Percentiles rank a stretch among this genome's conserved stretches.
Conservation (phyloP, 768 basidiomycete species). For the Suillus plorans region DNA sequence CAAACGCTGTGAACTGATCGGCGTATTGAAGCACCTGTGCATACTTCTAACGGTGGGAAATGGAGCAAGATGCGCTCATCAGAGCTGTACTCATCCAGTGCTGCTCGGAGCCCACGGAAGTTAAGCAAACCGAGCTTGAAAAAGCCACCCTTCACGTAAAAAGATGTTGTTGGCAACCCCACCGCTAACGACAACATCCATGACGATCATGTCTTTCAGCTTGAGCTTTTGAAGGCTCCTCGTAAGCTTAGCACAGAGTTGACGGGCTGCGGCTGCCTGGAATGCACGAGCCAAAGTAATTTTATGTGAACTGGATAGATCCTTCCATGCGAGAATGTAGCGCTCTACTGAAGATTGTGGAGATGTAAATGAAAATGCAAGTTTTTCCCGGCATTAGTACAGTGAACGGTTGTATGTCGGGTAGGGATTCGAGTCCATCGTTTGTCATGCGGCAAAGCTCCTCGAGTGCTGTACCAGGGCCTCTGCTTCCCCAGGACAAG, state of each 20-base stretch:
- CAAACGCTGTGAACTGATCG: background rate
- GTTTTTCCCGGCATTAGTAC: slow-evolving; percentile 47
- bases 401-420: slow-evolving; percentile 40
- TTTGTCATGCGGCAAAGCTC: slow-evolving; percentile 48
- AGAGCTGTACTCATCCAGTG: slow-evolving; percentile 27
- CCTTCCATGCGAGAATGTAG: slow-evolving; percentile 44
- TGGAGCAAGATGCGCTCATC: slow-evolving; percentile 43
- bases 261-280: slow-evolving; percentile 67
- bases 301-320: slow-evolving; percentile 26
- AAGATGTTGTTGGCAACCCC: slow-evolving; percentile 88
- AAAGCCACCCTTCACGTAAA: slow-evolving; percentile 62
- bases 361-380: slow-evolving; percentile 79
- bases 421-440: slow-evolving; percentile 21
- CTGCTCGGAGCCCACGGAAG: slow-evolving; percentile 31
- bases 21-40: slow-evolving; percentile 56
- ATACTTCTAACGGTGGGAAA: slow-evolving; percentile 75
- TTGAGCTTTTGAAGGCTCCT: slow-evolving; percentile 38
- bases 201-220: slow-evolving; percentile 45
- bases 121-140: slow-evolving; percentile 6
- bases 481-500: slow-evolving; percentile 63
- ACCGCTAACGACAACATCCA: slow-evolving; percentile 79
- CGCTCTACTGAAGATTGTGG: slow-evolving; percentile 70
- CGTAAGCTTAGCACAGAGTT: slow-evolving; percentile 72
- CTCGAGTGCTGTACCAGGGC: slow-evolving; percentile 83
- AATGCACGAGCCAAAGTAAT: slow-evolving; percentile 65